phyloP scores from a whole-genome alignment of 805 yeast genomes.

The Yarrowia sp. region DNA sequence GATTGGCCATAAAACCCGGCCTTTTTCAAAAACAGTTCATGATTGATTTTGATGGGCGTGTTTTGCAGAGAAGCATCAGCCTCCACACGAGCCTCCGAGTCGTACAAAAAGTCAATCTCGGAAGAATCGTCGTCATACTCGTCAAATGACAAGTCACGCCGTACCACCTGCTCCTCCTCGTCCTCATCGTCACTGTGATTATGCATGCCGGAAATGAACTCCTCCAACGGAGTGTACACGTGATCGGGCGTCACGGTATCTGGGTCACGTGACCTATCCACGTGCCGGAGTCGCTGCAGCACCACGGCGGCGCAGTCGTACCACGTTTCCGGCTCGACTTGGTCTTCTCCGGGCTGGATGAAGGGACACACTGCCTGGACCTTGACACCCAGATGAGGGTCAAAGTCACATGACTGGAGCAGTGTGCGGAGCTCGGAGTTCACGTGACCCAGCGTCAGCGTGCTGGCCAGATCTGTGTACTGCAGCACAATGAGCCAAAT shows the following conservation, averaged over 20 bases:
- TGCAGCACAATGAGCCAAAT: constrained; percentile 8
- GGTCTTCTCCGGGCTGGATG: constrained; percentile 13
- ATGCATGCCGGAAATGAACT: not conserved
- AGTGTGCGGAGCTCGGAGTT: not conserved
- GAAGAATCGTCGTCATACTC: not conserved
- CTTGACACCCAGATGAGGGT: not conserved
- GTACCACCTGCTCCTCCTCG: not conserved
- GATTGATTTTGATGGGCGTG: not conserved
- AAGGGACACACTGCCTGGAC: not conserved
- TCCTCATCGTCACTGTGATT: not conserved
- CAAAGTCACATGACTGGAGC: constrained; percentile 9
- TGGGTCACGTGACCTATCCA: too few species aligned
- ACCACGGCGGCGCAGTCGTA: not conserved
- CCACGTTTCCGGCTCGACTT: constrained; percentile 4
- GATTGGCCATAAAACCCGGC: not conserved
- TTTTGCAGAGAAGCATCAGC: not conserved
- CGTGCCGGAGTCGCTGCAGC: not conserved
- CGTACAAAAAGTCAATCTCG: constrained; percentile 4
- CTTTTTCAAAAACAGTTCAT: not conserved
- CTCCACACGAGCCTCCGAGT: not conserved
- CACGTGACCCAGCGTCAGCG: constrained; percentile 19
- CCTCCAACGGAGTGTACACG: not conserved
- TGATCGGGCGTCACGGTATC: not conserved
- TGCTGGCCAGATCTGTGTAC: constrained; percentile 1
- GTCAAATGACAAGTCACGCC: not conserved